These are phyloP conservation scores for Microbotryomycetes sp. DNA, from an alignment of 1,284 basidiomycete genomes.

Conservation along the genomic window DNA sequence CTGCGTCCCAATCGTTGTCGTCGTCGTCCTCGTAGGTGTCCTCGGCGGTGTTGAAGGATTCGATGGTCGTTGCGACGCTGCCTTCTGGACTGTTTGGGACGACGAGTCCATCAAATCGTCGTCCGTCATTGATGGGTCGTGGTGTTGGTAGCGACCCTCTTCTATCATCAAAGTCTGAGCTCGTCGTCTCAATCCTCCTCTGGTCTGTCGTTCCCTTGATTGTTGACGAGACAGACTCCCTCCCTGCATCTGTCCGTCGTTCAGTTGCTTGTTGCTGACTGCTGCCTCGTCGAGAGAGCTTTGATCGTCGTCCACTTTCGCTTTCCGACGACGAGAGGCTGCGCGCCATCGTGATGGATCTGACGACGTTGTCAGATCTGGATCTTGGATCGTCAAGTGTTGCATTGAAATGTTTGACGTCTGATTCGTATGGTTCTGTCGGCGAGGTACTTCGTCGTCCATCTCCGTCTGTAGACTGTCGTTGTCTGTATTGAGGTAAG, in stretches of 20 bases:
- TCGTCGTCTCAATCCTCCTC: neutral
- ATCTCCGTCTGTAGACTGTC: neutral
- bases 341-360: neutral
- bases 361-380: neutral
- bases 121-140: neutral
- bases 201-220: no score
- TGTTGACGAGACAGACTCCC: neutral
- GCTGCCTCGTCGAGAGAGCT: neutral
- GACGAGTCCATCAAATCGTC: constrained; percentile 14
- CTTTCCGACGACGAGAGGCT: neutral
- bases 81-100: constrained; percentile 17
- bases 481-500: neutral
- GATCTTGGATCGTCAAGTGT: neutral
- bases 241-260: no score
- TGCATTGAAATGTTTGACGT: neutral
- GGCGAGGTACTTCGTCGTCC: neutral
- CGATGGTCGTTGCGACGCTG: constrained; percentile 1
- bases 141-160: constrained; percentile 7
- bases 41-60: constrained; percentile 8
- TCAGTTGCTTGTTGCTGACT: no score
- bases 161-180: constrained; percentile 13
- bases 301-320: neutral
- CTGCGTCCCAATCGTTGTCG: neutral
- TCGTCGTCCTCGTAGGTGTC: neutral
- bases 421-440: neutral